Conservation (phyloP, 176 grass and related monocot genomes). For the Melocanna baccifera region DNA sequence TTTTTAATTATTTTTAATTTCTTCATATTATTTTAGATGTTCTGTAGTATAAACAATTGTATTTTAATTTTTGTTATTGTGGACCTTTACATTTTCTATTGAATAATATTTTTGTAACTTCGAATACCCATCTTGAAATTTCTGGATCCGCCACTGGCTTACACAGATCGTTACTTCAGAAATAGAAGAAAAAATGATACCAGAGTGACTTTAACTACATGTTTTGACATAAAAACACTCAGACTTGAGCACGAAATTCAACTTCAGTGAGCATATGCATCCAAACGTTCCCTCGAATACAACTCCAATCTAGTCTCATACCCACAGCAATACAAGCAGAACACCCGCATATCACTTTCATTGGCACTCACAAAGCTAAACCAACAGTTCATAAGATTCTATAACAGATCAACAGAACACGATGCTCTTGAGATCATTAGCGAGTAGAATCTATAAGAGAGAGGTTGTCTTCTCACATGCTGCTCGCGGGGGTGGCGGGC, state of each 20-base stretch:
- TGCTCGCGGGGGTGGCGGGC: constrained; percentile 80
- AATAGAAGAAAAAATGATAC: neutral
- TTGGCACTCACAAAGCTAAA: neutral
- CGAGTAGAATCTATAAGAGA: neutral
- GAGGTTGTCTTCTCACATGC: constrained; percentile 44
- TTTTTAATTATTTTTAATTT: too few relatives aligned
- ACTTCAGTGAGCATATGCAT: neutral
- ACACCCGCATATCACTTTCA: neutral
- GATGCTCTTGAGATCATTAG: neutral
- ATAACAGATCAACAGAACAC: neutral
- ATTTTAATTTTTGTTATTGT: too few relatives aligned
- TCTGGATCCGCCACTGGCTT: too few relatives aligned
- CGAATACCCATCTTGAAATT: too few relatives aligned
- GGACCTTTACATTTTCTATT: too few relatives aligned
- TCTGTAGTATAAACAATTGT: too few relatives aligned
- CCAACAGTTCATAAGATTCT: neutral
- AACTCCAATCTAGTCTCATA: neutral
- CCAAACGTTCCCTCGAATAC: neutral
- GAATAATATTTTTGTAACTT: too few relatives aligned
- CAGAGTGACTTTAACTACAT: neutral
- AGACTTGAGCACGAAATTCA: neutral
- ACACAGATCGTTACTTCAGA: neutral
- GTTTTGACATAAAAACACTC: neutral
- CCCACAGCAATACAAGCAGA: neutral
- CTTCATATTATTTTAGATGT: too few relatives aligned